Evolutionary conservation across 2,329 filamentous ascomycete genomes (phyloP).

Genomic region (Diaporthe nobilis): DNA sequence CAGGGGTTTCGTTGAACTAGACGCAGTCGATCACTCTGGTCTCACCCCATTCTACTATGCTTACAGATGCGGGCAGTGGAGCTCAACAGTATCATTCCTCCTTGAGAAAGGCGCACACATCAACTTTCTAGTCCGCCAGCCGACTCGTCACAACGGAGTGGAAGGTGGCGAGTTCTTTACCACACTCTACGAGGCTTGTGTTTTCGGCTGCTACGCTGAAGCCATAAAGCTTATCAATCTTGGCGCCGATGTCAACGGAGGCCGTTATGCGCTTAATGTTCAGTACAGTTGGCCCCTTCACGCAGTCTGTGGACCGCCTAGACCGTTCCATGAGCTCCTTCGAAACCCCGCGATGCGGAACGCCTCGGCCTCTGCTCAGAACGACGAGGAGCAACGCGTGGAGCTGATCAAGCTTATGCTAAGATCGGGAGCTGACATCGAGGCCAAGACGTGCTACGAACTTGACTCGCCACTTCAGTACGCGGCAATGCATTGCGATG

Average conservation of each 20-base stretch:
- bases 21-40: constrained; percentile 44
- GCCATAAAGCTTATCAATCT: constrained; percentile 29
- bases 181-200: constrained; percentile 21
- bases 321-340: background rate
- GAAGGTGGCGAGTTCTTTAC: background rate
- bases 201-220: constrained; percentile 23
- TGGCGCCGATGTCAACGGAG: constrained; percentile 34
- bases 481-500: background rate
- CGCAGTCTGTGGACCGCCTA: background rate
- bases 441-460: background rate
- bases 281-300: constrained; percentile 20
- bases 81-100: constrained; percentile 46
- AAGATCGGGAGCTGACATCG: constrained; percentile 17
- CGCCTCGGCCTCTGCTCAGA: background rate
- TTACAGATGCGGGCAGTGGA: constrained; percentile 46
- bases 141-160: background rate
- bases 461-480: constrained; percentile 6
- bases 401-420: constrained; percentile 22
- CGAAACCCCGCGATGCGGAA: background rate
- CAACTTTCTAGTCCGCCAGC: constrained; percentile 35
- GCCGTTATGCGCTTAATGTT: background rate
- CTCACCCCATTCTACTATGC: constrained; percentile 50
- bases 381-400: background rate
- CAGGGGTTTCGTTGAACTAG: constrained; percentile 43
- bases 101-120: constrained; percentile 47